Evolutionary conservation across 2,329 filamentous ascomycete species (phyloP).

Genomic region (Thelonectria discophora): DNA sequence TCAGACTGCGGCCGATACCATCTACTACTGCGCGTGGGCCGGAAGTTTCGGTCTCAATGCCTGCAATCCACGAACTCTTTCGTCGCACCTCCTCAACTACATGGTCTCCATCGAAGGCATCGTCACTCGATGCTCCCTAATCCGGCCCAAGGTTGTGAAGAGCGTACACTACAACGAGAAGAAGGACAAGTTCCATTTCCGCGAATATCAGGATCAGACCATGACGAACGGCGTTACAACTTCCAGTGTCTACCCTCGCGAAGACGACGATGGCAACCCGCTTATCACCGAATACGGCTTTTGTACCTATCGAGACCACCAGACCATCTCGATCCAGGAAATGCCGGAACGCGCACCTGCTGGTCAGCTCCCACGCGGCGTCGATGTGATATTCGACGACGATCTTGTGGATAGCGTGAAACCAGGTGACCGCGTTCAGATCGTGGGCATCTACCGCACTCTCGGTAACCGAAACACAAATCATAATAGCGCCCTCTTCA

Average conservation of each 20-base stretch:
- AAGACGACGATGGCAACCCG: constrained; percentile 92
- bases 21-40: constrained; percentile 97
- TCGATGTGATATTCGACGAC: constrained; percentile 96
- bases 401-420: constrained; percentile 95
- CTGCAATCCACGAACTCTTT: constrained; percentile 92
- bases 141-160: constrained; percentile 96
- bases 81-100: constrained; percentile 88
- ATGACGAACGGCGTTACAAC: constrained; percentile 94
- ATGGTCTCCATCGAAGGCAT: constrained; percentile 99
- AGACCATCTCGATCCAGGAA: constrained; percentile 97
- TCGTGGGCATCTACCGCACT: constrained; percentile 95
- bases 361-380: constrained; percentile 91
- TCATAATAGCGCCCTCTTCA: constrained; percentile 91
- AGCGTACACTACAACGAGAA: constrained; percentile 96
- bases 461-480: constrained; percentile 94
- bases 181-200: constrained; percentile 85
- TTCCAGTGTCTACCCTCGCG: constrained; percentile 90
- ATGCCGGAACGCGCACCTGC: constrained; percentile 98
- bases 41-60: constrained; percentile 95
- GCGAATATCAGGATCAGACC: constrained; percentile 94
- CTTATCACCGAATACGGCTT: constrained; percentile 96
- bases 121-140: constrained; percentile 93
- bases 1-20: constrained; percentile 78
- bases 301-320: constrained; percentile 94
- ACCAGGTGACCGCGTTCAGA: constrained; percentile 92